Conservation (phyloP, 306 rosid species). For the Lotus japonicus region DNA sequence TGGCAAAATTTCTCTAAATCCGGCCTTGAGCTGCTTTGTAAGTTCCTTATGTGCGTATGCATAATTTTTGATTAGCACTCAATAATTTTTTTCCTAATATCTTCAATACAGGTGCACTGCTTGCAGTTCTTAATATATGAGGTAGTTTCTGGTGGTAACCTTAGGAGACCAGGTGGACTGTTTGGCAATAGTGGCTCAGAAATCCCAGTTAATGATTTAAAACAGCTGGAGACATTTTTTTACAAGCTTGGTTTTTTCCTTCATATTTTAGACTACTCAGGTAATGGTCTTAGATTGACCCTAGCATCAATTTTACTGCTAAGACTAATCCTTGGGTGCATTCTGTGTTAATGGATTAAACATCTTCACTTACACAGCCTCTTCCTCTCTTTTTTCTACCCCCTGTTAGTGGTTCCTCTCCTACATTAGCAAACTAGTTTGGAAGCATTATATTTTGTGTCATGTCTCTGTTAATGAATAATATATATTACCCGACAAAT, state of each 20-base stretch:
- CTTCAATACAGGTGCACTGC: conserved; percentile 77
- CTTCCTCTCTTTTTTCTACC: conserved; percentile 12
- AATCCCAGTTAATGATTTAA: conserved; percentile 85
- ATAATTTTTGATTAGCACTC: background rate
- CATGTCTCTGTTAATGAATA: conserved; percentile 4
- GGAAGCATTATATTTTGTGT: conserved; percentile 8
- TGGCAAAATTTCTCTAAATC: background rate
- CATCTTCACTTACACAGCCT: conserved; percentile 5
- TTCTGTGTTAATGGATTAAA: conserved; percentile 13
- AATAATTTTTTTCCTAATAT: conserved; percentile 23
- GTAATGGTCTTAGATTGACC: conserved; percentile 36
- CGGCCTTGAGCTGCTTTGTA: conserved; percentile 5
- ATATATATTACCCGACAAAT: conserved; percentile 5
- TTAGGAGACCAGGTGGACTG: conserved; percentile 97
- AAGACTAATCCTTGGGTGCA: background rate
- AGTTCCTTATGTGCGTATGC: conserved; percentile 6
- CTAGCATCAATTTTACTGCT: conserved; percentile 12
- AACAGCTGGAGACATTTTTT: conserved; percentile 85
- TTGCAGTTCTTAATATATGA: conserved; percentile 95
- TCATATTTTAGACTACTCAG: conserved; percentile 86
- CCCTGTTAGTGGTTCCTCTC: background rate
- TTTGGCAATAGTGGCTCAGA: conserved; percentile 95
- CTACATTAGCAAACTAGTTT: conserved; percentile 17
- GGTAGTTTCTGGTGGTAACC: conserved; percentile 98
- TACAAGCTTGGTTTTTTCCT: conserved; percentile 96